Evolutionary conservation across 164 flowering plant species (phyloP).

Genomic region (Houttuynia cordata): DNA sequence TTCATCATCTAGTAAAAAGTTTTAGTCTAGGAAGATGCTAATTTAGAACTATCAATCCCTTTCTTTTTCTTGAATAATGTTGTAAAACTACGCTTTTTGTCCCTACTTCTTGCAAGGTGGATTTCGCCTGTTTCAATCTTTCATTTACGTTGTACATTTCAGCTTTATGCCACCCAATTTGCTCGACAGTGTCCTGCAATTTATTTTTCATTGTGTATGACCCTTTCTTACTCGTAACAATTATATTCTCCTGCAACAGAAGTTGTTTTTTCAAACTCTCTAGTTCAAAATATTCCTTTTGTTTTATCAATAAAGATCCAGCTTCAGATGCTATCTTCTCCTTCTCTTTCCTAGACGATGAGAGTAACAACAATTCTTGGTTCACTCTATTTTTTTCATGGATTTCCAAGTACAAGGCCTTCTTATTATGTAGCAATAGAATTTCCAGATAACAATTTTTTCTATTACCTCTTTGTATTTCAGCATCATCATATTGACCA

Average conservation of each 20-base stretch:
- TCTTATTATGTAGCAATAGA: conserved; percentile 23
- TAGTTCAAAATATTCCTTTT: too few species aligned
- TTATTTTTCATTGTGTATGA: too few species aligned
- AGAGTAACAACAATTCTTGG: conserved; percentile 21
- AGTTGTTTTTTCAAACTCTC: too few species aligned
- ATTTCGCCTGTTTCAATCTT: conserved; percentile 18
- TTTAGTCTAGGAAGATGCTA: too few species aligned
- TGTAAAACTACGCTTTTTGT: conserved; percentile 23
- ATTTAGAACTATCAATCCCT: too few species aligned
- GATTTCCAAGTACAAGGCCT: conserved; percentile 14
- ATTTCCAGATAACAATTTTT: conserved; percentile 23
- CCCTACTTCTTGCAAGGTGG: conserved; percentile 20
- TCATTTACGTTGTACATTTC: conserved; percentile 25
- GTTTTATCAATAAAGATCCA: too few species aligned
- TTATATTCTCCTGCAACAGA: too few species aligned
- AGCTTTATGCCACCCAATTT: conserved; percentile 15
- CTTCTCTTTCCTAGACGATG: conserved; percentile 29
- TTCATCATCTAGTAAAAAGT: too few species aligned
- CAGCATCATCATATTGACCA: conserved; percentile 13
- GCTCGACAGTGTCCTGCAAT: too few species aligned
- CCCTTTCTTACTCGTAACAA: too few species aligned
- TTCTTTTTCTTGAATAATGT: conserved; percentile 22
- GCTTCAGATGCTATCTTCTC: too few species aligned
- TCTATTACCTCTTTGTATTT: conserved; percentile 20
- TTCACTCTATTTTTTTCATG: conserved; percentile 36